A percentile compares a stretch with the other conserved stretches of the same genome.
phyloP scores from a whole-genome alignment of 305 asterid genomes.

The Solanum hybrid region DNA sequence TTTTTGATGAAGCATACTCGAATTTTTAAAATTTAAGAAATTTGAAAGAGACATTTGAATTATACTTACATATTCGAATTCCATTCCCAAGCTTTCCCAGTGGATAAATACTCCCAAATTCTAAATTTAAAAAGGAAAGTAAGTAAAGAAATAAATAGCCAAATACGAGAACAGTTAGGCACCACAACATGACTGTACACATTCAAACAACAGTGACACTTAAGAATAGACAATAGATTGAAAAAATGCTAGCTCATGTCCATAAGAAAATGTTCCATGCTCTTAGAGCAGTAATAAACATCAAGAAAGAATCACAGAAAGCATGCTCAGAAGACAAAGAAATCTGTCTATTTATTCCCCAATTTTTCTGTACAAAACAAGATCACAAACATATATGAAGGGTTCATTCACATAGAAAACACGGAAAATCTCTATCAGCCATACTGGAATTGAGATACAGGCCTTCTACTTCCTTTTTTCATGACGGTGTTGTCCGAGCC shows the following conservation, averaged over 20 bases:
- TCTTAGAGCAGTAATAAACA: background rate
- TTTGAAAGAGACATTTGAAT: background rate
- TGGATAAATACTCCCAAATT: constrained; percentile 59
- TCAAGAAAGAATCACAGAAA: background rate
- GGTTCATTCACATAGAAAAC: background rate
- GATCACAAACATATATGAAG: background rate
- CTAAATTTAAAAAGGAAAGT: constrained; percentile 22
- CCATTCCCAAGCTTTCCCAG: constrained; percentile 87
- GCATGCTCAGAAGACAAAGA: background rate
- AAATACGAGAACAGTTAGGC: background rate
- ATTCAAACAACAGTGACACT: background rate
- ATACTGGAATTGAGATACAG: background rate
- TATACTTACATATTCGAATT: constrained; percentile 74
- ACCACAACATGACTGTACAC: background rate
- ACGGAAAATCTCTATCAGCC: background rate
- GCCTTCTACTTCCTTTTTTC: background rate
- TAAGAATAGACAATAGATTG: background rate
- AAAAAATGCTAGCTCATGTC: background rate
- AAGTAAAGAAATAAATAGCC: background rate
- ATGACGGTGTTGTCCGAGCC: background rate
- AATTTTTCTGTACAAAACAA: background rate
- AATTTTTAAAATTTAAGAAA: background rate
- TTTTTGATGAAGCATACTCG: background rate
- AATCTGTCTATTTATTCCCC: background rate
- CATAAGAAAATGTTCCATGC: background rate